These are phyloP conservation scores for Pseudocercospora eumusae DNA, from an alignment of 2,329 filamentous ascomycete genomes.

Conservation along the genomic window DNA sequence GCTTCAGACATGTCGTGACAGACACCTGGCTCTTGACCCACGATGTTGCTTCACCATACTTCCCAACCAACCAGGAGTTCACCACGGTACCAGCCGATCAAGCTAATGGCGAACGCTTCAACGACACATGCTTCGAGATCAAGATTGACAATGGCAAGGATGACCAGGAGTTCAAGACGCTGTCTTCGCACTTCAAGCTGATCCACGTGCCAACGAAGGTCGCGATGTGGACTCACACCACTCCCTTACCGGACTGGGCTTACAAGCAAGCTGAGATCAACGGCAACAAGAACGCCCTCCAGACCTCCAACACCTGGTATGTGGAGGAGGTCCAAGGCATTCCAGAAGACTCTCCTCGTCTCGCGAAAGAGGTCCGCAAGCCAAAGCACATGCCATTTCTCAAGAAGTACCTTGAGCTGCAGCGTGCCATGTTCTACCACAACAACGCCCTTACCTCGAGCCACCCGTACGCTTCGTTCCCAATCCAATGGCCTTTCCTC, in stretches of 20 bases:
- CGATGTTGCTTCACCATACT: slow-evolving; percentile 94
- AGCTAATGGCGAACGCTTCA: slow-evolving; percentile 70
- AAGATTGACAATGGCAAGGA: slow-evolving; percentile 83
- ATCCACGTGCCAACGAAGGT: slow-evolving; percentile 94
- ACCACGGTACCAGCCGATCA: slow-evolving; percentile 76
- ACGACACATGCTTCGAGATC: slow-evolving; percentile 92
- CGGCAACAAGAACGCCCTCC: slow-evolving; percentile 91
- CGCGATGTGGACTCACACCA: slow-evolving; percentile 98
- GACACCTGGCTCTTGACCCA: slow-evolving; percentile 86
- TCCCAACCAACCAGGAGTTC: slow-evolving; percentile 97
- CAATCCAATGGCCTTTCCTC: slow-evolving; percentile 97
- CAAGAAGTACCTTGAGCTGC: slow-evolving; percentile 92
- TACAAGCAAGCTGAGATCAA: slow-evolving; percentile 99
- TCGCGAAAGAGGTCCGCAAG: slow-evolving; percentile 72
- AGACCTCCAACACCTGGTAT: slow-evolving; percentile 91
- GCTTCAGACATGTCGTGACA: slow-evolving; percentile 83
- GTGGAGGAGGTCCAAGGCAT: slow-evolving; percentile 88
- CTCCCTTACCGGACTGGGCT: slow-evolving; percentile 93
- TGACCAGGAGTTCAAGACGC: slow-evolving; percentile 81
- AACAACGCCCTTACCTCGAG: slow-evolving; percentile 97
- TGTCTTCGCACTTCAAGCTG: slow-evolving; percentile 92
- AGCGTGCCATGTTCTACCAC: slow-evolving; percentile 98
- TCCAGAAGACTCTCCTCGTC: slow-evolving; percentile 68
- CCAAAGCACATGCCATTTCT: slow-evolving; percentile 86
- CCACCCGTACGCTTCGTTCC: slow-evolving; percentile 92